A percentile compares a stretch with the other conserved stretches of the same genome.
phyloP scores from a whole-genome alignment of 495 filamentous ascomycete genomes.

The Trichoderma reesei region DNA sequence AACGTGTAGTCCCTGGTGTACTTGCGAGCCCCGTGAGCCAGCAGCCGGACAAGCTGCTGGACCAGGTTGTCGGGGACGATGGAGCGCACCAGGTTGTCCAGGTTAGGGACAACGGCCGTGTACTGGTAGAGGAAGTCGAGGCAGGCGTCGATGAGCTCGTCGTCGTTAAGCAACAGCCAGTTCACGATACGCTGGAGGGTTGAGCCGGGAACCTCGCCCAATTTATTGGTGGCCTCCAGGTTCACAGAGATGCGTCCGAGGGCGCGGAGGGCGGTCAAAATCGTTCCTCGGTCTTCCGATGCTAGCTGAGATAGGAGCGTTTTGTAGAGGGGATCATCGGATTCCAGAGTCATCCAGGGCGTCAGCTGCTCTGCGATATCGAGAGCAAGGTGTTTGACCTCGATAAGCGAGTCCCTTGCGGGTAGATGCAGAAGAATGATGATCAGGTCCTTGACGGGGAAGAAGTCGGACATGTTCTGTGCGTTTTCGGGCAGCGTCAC shows the following conservation, averaged over 20 bases:
- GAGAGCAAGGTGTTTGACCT: conserved; percentile 83
- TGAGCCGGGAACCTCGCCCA: conserved; percentile 57
- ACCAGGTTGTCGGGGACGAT: conserved; percentile 59
- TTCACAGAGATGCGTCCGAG: conserved; percentile 83
- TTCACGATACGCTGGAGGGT: conserved; percentile 62
- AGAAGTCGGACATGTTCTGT: conserved; percentile 60
- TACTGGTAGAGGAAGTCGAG: conserved; percentile 96
- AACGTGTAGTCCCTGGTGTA: conserved; percentile 37
- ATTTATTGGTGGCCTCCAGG: conserved; percentile 63
- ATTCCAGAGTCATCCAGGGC: conserved; percentile 60
- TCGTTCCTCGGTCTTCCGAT: conserved; percentile 72
- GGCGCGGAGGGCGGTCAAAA: conserved; percentile 73
- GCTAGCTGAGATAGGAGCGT: conserved; percentile 60
- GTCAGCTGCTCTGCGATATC: conserved; percentile 91
- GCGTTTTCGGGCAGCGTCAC: conserved; percentile 84
- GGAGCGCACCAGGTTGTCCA: conserved; percentile 55
- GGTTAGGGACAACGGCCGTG: conserved; percentile 76
- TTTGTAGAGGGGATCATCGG: conserved; percentile 67
- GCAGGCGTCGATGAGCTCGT: conserved; percentile 75
- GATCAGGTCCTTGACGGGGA: conserved; percentile 66
- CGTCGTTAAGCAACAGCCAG: conserved; percentile 81
- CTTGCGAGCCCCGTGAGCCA: conserved; percentile 55
- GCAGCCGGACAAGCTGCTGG: conserved; percentile 63
- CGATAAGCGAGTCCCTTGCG: conserved; percentile 58
- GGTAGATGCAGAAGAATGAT: conserved; percentile 74